phyloP scores from a whole-genome alignment of 129 eudicot genomes.

The Helichrysum umbraculigerum region DNA sequence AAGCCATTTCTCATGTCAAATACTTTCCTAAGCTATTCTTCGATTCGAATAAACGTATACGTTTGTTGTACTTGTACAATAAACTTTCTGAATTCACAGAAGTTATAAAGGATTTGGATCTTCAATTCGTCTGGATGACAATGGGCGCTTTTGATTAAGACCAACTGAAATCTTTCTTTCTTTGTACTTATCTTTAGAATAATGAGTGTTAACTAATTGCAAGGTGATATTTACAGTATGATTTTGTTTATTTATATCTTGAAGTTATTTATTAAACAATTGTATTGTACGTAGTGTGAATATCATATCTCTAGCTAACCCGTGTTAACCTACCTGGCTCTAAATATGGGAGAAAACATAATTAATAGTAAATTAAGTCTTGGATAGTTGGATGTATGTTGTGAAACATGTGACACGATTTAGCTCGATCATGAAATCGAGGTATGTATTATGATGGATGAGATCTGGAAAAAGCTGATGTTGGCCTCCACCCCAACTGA shows the following conservation, averaged over 20 bases:
- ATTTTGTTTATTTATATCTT: too few relatives aligned
- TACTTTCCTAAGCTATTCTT: neutral
- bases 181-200: slow-evolving; percentile 1
- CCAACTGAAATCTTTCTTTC: slow-evolving; percentile 7
- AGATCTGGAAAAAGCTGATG: slow-evolving; percentile 31
- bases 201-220: too few relatives aligned
- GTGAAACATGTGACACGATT: slow-evolving; percentile 38
- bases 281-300: too few relatives aligned
- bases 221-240: neutral
- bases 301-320: too few relatives aligned
- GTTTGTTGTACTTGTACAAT: neutral
- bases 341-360: neutral
- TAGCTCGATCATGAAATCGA: neutral
- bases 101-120: neutral
- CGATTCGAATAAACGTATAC: slow-evolving; percentile 11
- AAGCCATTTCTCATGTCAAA: slow-evolving; percentile 21
- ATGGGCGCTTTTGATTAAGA: slow-evolving; percentile 30
- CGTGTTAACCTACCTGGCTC: slow-evolving; percentile 7
- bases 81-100: slow-evolving; percentile 15
- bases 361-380: neutral
- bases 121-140: neutral
- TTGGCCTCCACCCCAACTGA: slow-evolving; percentile 29
- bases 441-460: slow-evolving; percentile 16
- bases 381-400: slow-evolving; percentile 34
- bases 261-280: too few relatives aligned